Percentiles rank a stretch among this genome's conserved stretches.
phyloP scores from a whole-genome alignment of 257 asterid genomes.

The Sherardia arvensis region DNA sequence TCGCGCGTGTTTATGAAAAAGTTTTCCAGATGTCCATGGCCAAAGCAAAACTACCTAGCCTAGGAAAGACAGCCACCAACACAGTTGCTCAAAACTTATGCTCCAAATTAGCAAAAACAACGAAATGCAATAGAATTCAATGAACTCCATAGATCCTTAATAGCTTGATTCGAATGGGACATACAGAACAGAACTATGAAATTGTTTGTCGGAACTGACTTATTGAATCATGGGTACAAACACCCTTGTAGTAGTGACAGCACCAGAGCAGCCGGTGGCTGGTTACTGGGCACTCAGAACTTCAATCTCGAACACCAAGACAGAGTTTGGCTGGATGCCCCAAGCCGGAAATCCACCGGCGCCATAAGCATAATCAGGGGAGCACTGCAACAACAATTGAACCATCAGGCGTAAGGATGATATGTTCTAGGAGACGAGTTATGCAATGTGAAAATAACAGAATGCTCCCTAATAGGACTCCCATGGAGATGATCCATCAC shows the following conservation, averaged over 20 bases:
- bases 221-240: not conserved
- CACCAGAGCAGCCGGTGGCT: not conserved
- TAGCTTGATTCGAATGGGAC: not conserved
- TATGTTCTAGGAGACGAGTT: not conserved
- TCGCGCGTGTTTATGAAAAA: not conserved
- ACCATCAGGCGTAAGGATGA: not conserved
- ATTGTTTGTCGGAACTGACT: not conserved
- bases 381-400: conserved; percentile 59
- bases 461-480: not conserved
- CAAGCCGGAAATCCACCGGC: conserved; percentile 75
- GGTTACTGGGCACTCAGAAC: conserved; percentile 45
- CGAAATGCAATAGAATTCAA: not conserved
- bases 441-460: not conserved
- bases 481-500: not conserved
- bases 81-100: too few species aligned
- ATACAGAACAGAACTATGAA: not conserved
- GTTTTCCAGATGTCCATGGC: not conserved
- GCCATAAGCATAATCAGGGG: conserved; percentile 94
- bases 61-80: too few species aligned
- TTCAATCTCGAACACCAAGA: conserved; percentile 78
- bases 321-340: conserved; percentile 92
- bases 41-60: not conserved
- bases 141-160: not conserved
- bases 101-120: not conserved
- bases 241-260: not conserved